phyloP scores from a whole-genome alignment of 2,329 filamentous ascomycete genomes.

The Ceratocystis variospora region DNA sequence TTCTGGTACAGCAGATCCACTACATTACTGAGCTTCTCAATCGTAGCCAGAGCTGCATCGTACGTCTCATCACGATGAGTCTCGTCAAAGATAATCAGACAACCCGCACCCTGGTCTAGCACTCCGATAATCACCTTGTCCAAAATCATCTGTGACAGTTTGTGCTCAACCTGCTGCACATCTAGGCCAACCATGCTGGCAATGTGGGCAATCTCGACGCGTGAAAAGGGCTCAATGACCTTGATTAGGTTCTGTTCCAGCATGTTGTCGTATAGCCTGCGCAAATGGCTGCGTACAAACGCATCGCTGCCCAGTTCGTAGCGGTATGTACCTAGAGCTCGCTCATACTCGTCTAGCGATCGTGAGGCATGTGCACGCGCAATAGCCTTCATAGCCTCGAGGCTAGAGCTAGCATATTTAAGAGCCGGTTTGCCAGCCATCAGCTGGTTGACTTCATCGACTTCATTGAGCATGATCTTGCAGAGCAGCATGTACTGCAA shows the following conservation, averaged over 20 bases:
- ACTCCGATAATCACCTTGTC: constrained; percentile 98
- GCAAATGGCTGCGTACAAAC: constrained; percentile 94
- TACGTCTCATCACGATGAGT: constrained; percentile 85
- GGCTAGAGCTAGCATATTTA: constrained; percentile 86
- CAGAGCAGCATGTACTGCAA: constrained; percentile 99
- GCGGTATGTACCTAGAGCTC: constrained; percentile 75
- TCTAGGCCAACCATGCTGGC: constrained; percentile 96
- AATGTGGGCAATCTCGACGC: constrained; percentile 92
- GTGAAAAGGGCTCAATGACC: constrained; percentile 96
- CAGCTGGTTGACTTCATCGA: constrained; percentile 87
- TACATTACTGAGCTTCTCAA: constrained; percentile 92
- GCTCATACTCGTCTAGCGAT: constrained; percentile 93
- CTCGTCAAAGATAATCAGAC: constrained; percentile 94
- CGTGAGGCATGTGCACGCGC: constrained; percentile 90
- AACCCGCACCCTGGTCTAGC: constrained; percentile 91
- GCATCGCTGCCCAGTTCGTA: constrained; percentile 88
- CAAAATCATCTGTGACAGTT: constrained; percentile 98
- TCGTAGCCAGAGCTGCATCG: constrained; percentile 83
- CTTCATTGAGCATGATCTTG: constrained; percentile 98
- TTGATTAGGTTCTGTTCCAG: constrained; percentile 99
- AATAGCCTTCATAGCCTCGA: constrained; percentile 98
- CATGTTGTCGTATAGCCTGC: constrained; percentile 94
- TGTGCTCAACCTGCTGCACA: constrained; percentile 91
- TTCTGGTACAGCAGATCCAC: constrained; percentile 97
- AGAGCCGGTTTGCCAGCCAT: constrained; percentile 94